phyloP scores from a whole-genome alignment of 169 alveolate species.

The Plasmodium vivax region DNA sequence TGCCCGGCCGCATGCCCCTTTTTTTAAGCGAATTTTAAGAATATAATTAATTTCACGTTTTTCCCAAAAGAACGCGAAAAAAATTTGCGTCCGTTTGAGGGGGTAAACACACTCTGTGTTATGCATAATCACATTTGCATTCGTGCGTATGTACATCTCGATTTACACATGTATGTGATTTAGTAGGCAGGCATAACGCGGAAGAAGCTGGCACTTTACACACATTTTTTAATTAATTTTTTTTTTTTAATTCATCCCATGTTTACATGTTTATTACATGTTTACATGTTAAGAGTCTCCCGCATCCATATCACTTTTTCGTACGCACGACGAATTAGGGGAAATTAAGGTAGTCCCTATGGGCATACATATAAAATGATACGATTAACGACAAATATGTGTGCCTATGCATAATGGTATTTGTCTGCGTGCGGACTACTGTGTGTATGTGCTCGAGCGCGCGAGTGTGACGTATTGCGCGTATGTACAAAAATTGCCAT shows the following conservation, averaged over 20 bases:
- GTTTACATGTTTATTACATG: not conserved
- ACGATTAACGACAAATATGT: not conserved
- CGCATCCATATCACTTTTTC: not conserved
- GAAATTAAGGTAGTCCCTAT: not conserved
- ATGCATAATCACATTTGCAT: not conserved
- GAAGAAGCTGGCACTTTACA: not conserved
- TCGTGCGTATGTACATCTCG: not conserved
- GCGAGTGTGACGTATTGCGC: not conserved
- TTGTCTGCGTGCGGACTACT: not conserved
- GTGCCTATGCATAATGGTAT: not conserved
- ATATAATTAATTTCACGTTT: not conserved
- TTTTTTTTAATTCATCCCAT: not conserved
- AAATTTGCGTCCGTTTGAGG: not conserved
- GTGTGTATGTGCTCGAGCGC: not conserved
- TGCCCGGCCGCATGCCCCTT: not conserved
- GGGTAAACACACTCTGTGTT: not conserved
- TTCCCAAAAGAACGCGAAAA: not conserved
- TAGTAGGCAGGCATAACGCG: not conserved
- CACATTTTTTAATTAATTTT: not conserved
- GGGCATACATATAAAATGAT: not conserved
- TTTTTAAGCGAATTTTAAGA: not conserved
- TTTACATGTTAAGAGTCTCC: not conserved
- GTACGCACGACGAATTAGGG: not conserved
- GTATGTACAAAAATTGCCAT: not conserved
- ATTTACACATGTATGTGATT: not conserved